phyloP scores from a whole-genome alignment of 148 eudicot species.

The Fagopyrum tataricum region DNA sequence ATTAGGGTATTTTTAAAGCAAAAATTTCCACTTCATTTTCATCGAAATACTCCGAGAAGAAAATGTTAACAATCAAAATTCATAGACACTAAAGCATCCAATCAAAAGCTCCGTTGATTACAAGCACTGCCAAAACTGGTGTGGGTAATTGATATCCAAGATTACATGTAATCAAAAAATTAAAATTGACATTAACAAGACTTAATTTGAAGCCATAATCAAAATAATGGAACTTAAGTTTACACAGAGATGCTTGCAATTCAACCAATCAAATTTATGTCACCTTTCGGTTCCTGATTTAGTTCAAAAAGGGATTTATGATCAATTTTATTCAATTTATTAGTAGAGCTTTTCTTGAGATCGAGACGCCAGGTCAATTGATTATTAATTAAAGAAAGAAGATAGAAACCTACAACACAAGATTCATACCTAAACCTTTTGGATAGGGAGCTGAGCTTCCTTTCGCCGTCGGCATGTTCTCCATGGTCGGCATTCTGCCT shows the following conservation, averaged over 20 bases:
- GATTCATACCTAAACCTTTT: slow-evolving; percentile 46
- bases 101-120: background rate
- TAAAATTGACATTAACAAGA: background rate
- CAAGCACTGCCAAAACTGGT: background rate
- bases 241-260: background rate
- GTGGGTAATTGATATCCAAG: background rate
- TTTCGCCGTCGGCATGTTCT: slow-evolving; percentile 20
- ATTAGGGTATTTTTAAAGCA: background rate
- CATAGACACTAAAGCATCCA: background rate
- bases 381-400: background rate
- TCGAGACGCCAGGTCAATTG: background rate
- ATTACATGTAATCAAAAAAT: background rate
- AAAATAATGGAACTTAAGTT: background rate
- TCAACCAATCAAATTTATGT: background rate
- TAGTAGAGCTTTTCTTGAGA: background rate
- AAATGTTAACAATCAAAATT: background rate
- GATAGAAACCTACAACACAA: background rate
- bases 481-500: slow-evolving; percentile 28
- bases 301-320: background rate
- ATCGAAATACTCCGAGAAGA: background rate
- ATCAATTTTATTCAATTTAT: background rate
- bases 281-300: background rate
- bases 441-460: slow-evolving; percentile 39
- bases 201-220: too few species aligned
- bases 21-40: background rate